Base-by-base conservation (phyloP, 2,329 filamentous ascomycete genomes). In the Scorias spongiosa region DNA sequence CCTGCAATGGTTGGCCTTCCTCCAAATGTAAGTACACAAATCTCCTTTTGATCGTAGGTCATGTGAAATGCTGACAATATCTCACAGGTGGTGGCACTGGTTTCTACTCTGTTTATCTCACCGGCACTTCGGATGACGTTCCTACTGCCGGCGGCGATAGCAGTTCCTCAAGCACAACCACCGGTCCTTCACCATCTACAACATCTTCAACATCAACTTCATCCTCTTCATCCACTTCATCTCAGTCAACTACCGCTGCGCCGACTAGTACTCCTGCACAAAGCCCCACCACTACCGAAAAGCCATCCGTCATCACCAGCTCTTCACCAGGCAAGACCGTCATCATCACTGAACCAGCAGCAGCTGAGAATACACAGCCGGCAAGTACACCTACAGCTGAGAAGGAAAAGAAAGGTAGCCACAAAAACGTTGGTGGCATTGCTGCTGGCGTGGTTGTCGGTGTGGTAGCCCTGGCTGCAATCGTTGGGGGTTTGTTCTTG, bases 401-500 rank as follows among this genome's bases (percentile, higher is more conserved):
- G 4, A 18, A 14, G 11, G 38, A 40, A 20, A 28, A 40, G 15
- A 37, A 39, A 8, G 40, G 41, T 7, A 48, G 51, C 11, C 51
- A 52, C 15, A 58, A 60, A 15, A 88, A 81, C 58, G 83, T 78
- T n/a, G 83, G 78, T 34, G 86, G 81, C 41, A 88, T 96, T 52
- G 87, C 83, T 14, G 89, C 80, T 9, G 89, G 89, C 47, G 84
- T 86, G 1, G 88, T 95, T 2, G 83, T 91, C 8, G 87, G 84
- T 46, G 76, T 94, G 2, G 68, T 93, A 2, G 83, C 67, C 1
- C 57, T 87, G 4, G 74, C 69, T 43, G 81, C 71, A 11, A 70
- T 84, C 14, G 67, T 75, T 10, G 85, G 78, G 39, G 87, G 75
- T 42, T 65, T 72, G 5, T 80, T 86, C 63, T 79, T 93, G 60